These are phyloP conservation scores for Podospora bellae-mahoneyi DNA, from an alignment of 495 filamentous ascomycete genomes.

Conservation along the genomic window DNA sequence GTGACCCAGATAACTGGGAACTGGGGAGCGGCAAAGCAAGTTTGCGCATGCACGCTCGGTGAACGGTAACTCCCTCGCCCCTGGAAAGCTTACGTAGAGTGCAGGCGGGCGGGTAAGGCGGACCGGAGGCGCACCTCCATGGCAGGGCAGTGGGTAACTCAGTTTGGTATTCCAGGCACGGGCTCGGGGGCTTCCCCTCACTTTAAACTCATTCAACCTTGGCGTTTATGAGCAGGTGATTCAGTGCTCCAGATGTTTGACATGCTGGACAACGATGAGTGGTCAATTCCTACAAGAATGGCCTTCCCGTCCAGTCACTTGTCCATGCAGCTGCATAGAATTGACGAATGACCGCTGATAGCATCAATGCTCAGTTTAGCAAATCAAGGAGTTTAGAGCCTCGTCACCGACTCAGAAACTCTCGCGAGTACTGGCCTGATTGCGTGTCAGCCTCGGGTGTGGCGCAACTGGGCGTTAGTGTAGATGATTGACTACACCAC, in stretches of 20 bases:
- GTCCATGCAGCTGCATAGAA: neutral
- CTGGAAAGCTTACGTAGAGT: conserved; percentile 4
- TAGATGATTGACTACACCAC: neutral
- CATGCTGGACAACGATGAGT: neutral
- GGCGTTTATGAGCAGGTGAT: neutral
- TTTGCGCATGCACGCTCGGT: conserved; percentile 11
- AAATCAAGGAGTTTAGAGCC: neutral
- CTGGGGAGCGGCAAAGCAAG: neutral
- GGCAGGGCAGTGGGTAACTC: neutral
- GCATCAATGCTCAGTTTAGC: neutral
- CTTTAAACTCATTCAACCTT: neutral
- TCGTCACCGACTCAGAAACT: neutral
- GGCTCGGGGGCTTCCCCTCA: neutral
- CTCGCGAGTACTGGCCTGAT: neutral
- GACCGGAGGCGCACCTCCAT: neutral
- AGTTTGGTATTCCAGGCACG: neutral
- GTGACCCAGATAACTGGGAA: neutral
- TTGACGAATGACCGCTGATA: neutral
- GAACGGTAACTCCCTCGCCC: neutral
- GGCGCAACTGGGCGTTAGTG: neutral
- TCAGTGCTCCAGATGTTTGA: neutral
- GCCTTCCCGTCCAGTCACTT: neutral
- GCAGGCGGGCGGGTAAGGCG: conserved; percentile 4
- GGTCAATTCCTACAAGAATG: neutral
- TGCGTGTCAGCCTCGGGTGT: neutral